Conservation (phyloP, 1,284 basidiomycete genomes). For the Puccinia triticina region DNA sequence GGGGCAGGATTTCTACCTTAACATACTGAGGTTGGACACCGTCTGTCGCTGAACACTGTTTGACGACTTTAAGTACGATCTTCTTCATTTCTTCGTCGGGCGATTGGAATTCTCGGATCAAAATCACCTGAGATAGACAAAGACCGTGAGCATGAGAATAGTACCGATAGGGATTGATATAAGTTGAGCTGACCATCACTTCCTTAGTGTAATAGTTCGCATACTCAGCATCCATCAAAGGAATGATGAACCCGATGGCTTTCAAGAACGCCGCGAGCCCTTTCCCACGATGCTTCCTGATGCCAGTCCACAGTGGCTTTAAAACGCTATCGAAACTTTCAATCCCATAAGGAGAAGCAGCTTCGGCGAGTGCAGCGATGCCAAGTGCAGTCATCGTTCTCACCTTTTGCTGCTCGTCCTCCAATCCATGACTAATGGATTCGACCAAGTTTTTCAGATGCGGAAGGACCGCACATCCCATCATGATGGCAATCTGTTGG, state of each 20-base stretch:
- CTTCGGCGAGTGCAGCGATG: slow-evolving; percentile 94
- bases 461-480: slow-evolving; percentile 98
- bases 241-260: slow-evolving; percentile 98
- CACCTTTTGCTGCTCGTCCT: slow-evolving; percentile 98
- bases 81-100: slow-evolving; percentile 99
- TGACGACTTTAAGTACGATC: slow-evolving; percentile 97
- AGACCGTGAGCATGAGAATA: neutral
- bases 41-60: slow-evolving; percentile 97
- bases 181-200: slow-evolving; percentile 54
- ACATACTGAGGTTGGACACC: slow-evolving; percentile 92
- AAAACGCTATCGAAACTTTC: slow-evolving; percentile 98
- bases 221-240: slow-evolving; percentile 99
- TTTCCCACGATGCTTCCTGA: slow-evolving; percentile 95
- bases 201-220: slow-evolving; percentile 97
- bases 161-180: neutral
- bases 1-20: slow-evolving; percentile 95
- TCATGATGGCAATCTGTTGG: slow-evolving; percentile 99
- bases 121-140: slow-evolving; percentile 77
- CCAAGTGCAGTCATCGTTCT: slow-evolving; percentile 97
- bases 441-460: slow-evolving; percentile 95
- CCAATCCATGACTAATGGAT: slow-evolving; percentile 90
- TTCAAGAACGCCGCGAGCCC: slow-evolving; percentile 97
- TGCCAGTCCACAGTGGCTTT: slow-evolving; percentile 97
- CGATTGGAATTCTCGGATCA: slow-evolving; percentile 98
- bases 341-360: slow-evolving; percentile 97